Percentiles rank a stretch among this genome's conserved stretches.
Evolutionary conservation across 208 protist species (phyloP).

Genomic region (Wallacemonas sp.): DNA sequence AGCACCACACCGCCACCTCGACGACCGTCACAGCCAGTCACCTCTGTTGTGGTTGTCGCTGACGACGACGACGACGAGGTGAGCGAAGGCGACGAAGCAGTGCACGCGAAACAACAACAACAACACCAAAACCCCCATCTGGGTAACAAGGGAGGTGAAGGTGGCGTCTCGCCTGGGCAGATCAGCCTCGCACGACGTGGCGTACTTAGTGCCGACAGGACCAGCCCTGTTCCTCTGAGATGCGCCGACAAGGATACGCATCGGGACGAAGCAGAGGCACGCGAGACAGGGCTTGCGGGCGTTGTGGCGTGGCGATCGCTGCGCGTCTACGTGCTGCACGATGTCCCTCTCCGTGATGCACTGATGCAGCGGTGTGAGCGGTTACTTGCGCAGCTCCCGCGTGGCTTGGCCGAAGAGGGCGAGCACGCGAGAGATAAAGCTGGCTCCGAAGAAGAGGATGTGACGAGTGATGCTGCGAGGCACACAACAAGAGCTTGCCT

Average conservation of each 20-base stretch:
- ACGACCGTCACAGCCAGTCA: background rate
- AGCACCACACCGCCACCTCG: background rate
- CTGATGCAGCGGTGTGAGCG: slow-evolving; percentile 26
- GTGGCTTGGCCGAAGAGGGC: background rate
- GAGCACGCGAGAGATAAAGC: background rate
- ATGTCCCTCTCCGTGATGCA: slow-evolving; percentile 27
- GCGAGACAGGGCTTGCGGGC: no score
- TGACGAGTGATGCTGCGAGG: no score
- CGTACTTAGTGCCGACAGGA: no score
- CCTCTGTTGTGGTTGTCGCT: background rate
- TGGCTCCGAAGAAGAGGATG: no score
- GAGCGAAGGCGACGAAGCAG: background rate
- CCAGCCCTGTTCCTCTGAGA: no score
- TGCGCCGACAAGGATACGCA: no score
- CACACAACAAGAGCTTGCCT: no score
- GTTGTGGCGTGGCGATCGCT: background rate
- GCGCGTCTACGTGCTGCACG: slow-evolving; percentile 40
- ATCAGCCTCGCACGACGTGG: background rate
- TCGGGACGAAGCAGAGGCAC: no score
- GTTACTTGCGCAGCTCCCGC: background rate
- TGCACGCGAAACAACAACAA: background rate
- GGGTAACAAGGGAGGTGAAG: no score
- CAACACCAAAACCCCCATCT: background rate
- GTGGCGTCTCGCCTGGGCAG: background rate
- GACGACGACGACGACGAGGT: background rate